Base-by-base conservation (phyloP, 192 early-diverging fungal species). In the Entrophospora sp. region DNA sequence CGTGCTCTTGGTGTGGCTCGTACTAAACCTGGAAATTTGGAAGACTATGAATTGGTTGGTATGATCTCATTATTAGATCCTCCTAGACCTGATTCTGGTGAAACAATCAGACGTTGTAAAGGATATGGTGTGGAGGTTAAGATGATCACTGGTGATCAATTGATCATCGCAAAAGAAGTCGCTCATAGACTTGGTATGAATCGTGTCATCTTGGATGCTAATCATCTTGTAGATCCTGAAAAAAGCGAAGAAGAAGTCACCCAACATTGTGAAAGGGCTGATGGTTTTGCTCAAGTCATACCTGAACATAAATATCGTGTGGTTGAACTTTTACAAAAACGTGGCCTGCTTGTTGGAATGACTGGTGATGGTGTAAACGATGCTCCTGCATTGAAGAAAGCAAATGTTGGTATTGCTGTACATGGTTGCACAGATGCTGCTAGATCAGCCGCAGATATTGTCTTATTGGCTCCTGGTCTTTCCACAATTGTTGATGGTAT, bases 301-400 rank as follows among this genome's bases (percentile, higher is more conserved):
- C 95, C 95, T 55, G 95, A 97, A 75, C 93, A 97, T 89, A 97
- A 97, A 77, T 95, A 91, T 80, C 83, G 87, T 32, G 93, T 97
- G n/a, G 95, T 97, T 35, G 93, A 97, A 78, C 73, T 95, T 40
- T 75, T 97, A 30, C 95, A 97, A 77, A 88, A 92, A 45, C 83
- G 87, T 66, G 89, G 88, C n/a, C 69, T 86, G 22, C 71, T 91
- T 10, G 89, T 93, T 60, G 90, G 91, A 70, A 96, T 97, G 94
- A 96, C 94, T 38, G 95, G 95, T 71, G 95, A 95, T 77, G 93
- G 94, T 76, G 91, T 95, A 51, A 98, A 98, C 73, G 96, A 98
- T 75, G 96, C 96, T 14, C 96, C 96, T 12, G 96, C 96, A 18
- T 78, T 98, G 27, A 97, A 97, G 79, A 96, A 96, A 82, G 93